Base-by-base conservation (phyloP, 805 yeast species). In the Millerago galiae region DNA sequence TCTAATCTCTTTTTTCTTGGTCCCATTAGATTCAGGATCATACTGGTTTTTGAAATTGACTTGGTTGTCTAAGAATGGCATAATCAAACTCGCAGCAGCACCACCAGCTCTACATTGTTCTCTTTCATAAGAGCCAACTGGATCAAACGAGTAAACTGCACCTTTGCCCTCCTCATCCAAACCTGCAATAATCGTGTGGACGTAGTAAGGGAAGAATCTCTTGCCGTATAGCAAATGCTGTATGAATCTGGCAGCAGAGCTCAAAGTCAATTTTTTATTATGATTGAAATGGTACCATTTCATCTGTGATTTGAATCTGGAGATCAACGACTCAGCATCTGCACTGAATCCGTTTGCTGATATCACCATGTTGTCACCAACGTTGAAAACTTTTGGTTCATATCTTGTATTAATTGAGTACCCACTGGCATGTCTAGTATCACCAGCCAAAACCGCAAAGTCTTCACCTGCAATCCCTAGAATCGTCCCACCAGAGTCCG, bases 101-200 rank as follows among this genome's bases (percentile, higher is more conserved):
- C 99, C 99, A 50, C 95, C 97, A 2, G 98, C 98, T 59, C 97
- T 79, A 66, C 96, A 88, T 61, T 90, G 96, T 63, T 90, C 97
- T 56, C 96, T 79, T 67, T 93, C 98, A 61, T 93, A 93, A 2
- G 96, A 88, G 3, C 99, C 99, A 44, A 93, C 96, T 2, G 98
- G 98, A 62, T 93, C 99, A 62, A 87, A 93, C 12, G 98, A 90
- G 63, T 86, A 93, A 30, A 93, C 87, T 2, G 96, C 88, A 32
- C 99, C 99, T 55, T 82, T 82, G 11, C 99, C 99, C 21, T 71
- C 70, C 47, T 70, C 74, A 59, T 89, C 97, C 50, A 93, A 71
- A 15, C 99, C 99, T 3, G 96, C 96, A 56, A 93, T 74, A 54
- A 93, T 81, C 5, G 98, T 93, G 61, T 89, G 89, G 27, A 90